Conservation (phyloP, 345 rosid species). For the Corchorus olitorius region DNA sequence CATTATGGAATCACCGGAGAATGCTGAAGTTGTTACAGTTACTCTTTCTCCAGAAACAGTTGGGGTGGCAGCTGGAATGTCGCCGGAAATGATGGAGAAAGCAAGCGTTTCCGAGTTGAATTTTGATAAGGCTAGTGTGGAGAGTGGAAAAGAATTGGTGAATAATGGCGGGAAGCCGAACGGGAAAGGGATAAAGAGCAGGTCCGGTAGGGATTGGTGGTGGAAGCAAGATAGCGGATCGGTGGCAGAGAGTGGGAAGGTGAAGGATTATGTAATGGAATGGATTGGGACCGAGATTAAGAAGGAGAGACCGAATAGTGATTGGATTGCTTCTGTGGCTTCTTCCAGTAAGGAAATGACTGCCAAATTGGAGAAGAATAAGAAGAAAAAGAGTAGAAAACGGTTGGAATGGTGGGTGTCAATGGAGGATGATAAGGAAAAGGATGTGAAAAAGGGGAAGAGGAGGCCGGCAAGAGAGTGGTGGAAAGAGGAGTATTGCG, state of each 20-base stretch:
- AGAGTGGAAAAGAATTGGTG: constrained; percentile 27
- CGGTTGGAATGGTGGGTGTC: constrained; percentile 91
- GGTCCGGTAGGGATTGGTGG: constrained; percentile 58
- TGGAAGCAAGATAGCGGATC: constrained; percentile 61
- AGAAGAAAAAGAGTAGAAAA: constrained; percentile 46
- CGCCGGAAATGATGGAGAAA: constrained; percentile 41
- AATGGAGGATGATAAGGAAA: constrained; percentile 67
- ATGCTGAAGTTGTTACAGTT: constrained; percentile 24
- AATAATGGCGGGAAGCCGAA: constrained; percentile 29
- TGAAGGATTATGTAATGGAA: constrained; percentile 86
- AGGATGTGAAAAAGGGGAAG: constrained; percentile 56
- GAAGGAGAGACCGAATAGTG: constrained; percentile 73
- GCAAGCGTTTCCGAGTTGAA: constrained; percentile 24
- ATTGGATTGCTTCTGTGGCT: constrained; percentile 53
- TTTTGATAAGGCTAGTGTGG: constrained; percentile 45
- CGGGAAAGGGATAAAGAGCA: constrained; percentile 38
- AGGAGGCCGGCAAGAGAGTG: constrained; percentile 84
- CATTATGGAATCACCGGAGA: constrained; percentile 52
- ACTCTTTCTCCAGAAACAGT: constrained; percentile 49
- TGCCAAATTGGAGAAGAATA: constrained; percentile 48
- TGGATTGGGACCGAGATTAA: constrained; percentile 92
- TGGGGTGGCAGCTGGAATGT: constrained; percentile 23
- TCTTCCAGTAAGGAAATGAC: constrained; percentile 31
- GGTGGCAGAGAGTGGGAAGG: constrained; percentile 42
- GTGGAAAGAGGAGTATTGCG: constrained; percentile 97